Evolutionary conservation across 441 rosid genomes (phyloP).

Genomic region (Iberis amara): DNA sequence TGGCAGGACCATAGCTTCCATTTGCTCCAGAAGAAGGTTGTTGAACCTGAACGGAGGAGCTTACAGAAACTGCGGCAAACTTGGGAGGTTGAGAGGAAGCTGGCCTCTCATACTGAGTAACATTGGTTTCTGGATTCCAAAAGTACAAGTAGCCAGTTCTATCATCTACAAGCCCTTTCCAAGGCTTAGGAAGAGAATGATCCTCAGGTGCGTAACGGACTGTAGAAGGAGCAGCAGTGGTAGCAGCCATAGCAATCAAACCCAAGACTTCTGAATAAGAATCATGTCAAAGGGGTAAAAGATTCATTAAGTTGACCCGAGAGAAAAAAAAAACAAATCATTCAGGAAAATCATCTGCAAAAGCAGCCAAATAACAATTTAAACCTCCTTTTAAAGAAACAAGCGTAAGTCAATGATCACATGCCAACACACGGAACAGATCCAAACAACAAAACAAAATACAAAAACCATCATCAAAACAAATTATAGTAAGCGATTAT

Average conservation of each 20-base stretch:
- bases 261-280: background rate
- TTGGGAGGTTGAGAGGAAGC: conserved; percentile 27
- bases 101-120: conserved; percentile 82
- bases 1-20: conserved; percentile 36
- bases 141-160: conserved; percentile 75
- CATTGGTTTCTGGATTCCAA: conserved; percentile 91
- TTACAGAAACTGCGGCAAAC: conserved; percentile 37
- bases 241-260: conserved; percentile 53
- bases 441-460: no score
- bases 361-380: background rate
- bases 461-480: background rate
- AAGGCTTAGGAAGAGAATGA: conserved; percentile 86
- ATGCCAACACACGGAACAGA: no score
- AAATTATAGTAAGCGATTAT: background rate
- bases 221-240: conserved; percentile 44
- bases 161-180: conserved; percentile 88
- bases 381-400: background rate
- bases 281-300: background rate
- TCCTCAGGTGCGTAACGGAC: conserved; percentile 86
- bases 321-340: background rate
- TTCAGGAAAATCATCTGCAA: no score
- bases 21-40: conserved; percentile 34
- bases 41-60: conserved; percentile 59
- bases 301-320: background rate
- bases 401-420: background rate